These are phyloP conservation scores for Peribolospora kevripleyi DNA, from an alignment of 768 basidiomycete species.

Conservation along the genomic window DNA sequence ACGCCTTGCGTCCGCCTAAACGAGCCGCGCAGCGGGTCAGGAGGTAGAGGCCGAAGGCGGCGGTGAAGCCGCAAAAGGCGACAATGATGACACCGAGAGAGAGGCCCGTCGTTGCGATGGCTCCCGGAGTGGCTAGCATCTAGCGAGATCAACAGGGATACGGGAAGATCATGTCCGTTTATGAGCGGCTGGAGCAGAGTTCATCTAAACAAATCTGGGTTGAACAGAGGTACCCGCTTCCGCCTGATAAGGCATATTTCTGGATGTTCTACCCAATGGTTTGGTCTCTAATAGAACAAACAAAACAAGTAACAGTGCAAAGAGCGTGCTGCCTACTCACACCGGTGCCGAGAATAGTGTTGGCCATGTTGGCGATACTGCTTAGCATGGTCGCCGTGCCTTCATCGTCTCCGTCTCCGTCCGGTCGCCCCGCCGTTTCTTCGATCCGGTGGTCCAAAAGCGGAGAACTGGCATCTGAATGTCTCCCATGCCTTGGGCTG, in stretches of 20 bases:
- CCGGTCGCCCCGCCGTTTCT: too few relatives aligned
- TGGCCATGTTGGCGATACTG: slow-evolving; percentile 26
- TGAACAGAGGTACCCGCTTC: background rate
- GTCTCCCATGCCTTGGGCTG: too few relatives aligned
- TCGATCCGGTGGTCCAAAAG: too few relatives aligned
- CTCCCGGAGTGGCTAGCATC: slow-evolving; percentile 16
- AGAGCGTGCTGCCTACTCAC: background rate
- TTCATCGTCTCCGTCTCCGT: slow-evolving; percentile 1
- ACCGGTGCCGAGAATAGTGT: background rate
- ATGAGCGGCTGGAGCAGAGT: slow-evolving; percentile 5
- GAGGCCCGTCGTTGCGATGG: slow-evolving; percentile 69
- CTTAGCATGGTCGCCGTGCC: slow-evolving; percentile 47
- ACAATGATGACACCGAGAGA: slow-evolving; percentile 80
- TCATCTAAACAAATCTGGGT: background rate
- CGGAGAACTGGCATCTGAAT: too few relatives aligned
- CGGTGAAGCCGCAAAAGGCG: slow-evolving; percentile 46
- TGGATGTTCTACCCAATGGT: background rate
- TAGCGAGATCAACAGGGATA: background rate
- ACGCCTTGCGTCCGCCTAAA: slow-evolving; percentile 46
- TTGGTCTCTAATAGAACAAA: background rate
- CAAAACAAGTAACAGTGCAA: background rate
- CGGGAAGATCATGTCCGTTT: background rate
- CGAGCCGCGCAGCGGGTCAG: slow-evolving; percentile 58
- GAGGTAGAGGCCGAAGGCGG: slow-evolving; percentile 68
- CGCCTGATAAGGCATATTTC: background rate